Base-by-base conservation (phyloP, 805 yeast species). In the Nakazawaea populi region DNA sequence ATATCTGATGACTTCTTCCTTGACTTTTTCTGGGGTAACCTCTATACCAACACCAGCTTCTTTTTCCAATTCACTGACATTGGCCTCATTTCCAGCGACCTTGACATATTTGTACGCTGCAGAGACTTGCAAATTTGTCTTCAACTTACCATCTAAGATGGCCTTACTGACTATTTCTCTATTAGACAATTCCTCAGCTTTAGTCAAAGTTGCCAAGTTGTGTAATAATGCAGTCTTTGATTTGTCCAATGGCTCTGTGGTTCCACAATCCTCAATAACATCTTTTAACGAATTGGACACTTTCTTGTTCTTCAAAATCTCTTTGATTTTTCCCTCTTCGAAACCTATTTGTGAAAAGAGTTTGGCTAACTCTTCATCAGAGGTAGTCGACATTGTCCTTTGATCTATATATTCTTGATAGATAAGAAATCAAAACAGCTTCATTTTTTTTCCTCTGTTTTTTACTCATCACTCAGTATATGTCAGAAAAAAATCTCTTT, bases 1-100 rank as follows among this genome's bases (percentile, higher is more conserved):
- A 62, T 84, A 90, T 43, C 74, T 71, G 39, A 69, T 62, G 42
- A 92, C 86, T 40, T 74, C 77, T 0, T 59, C 64, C 54, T 76
- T 75, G 46, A 89, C 87, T 48, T 88, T 82, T 4, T 78, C 86
- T 39, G 76, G 82, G 11, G 86, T 76, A 39, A 91, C 73, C 42
- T 74, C 85, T 42, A 87, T 71, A 42, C 98, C 98, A 29, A 87
- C 91, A 60, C 97, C 98, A 4, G 89, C 77, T 18, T 79, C 78
- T n/a, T 61, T 60, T 51, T 88, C 79, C 65, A 89, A 71, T 36
- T 72, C 85, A 9, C 68, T 78, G 8, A 60, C 64, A 34, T 72
- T 72, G 12, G 83, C 75, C 12, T 61, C 58, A 0, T 66, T 75
- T 10, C 77, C 78, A 11, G 72, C 62, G 9, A 72, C 65, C 57